phyloP scores from a whole-genome alignment of 2,329 filamentous ascomycete genomes.

The Ophiostoma pallidulum region DNA sequence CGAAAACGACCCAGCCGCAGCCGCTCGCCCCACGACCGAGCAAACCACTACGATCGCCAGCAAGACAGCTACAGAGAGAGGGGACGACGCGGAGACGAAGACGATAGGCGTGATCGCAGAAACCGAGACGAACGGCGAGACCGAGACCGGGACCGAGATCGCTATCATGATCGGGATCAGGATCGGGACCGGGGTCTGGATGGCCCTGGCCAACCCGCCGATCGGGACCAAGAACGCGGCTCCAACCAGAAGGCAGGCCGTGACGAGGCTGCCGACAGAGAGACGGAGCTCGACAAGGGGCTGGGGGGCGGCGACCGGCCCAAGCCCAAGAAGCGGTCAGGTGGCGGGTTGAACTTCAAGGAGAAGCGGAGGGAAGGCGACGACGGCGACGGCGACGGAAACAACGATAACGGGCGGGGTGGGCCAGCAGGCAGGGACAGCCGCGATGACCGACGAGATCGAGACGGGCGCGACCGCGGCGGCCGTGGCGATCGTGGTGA shows the following conservation, averaged over 20 bases:
- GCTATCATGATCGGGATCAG: constrained; percentile 10
- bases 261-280: no score
- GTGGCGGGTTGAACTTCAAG: constrained; percentile 50
- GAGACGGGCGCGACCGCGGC: no score
- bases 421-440: no score
- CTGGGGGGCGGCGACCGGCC: constrained; percentile 25
- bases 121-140: constrained; percentile 30
- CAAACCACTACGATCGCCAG: constrained; percentile 16
- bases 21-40: constrained; percentile 6
- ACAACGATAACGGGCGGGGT: constrained; percentile 19
- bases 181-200: constrained; percentile 15
- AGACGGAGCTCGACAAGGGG: no score
- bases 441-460: no score
- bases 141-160: constrained; percentile 14
- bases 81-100: constrained; percentile 19
- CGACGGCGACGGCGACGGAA: constrained; percentile 31
- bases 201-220: not conserved
- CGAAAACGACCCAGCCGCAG: constrained; percentile 8
- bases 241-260: no score
- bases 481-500: no score
- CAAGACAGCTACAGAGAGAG: constrained; percentile 19
- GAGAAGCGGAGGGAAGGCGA: constrained; percentile 41
- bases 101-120: constrained; percentile 34
- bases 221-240: constrained; percentile 19
- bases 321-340: constrained; percentile 14